Percentiles rank a stretch among this genome's conserved stretches.
These are phyloP conservation scores for Porcisia hertigi DNA, from an alignment of 208 protist genomes.

Conservation along the genomic window DNA sequence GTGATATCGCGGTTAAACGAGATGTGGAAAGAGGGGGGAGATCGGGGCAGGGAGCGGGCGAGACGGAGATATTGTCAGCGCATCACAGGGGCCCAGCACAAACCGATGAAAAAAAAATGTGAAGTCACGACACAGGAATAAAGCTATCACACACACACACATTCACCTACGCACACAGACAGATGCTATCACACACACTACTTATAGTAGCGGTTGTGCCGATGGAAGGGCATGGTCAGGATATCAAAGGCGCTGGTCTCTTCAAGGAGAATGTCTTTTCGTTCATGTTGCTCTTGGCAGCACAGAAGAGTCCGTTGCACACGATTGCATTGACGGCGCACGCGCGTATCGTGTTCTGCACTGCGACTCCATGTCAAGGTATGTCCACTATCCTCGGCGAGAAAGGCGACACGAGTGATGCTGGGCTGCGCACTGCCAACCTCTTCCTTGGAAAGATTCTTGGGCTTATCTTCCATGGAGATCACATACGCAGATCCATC, in stretches of 20 bases:
- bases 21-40: background rate
- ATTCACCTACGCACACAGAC: background rate
- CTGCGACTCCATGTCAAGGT: constrained; percentile 17
- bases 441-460: no score
- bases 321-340: constrained; percentile 13
- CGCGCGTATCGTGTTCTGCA: constrained; percentile 7
- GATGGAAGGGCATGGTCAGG: background rate
- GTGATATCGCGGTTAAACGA: background rate
- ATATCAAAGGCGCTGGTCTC: constrained; percentile 12
- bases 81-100: background rate
- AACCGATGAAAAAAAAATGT: background rate
- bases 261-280: constrained; percentile 9
- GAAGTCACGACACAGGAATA: background rate
- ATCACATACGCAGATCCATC: background rate
- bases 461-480: background rate
- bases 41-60: no score
- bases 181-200: background rate
- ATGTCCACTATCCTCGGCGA: constrained; percentile 22
- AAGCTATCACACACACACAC: background rate
- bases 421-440: constrained; percentile 2
- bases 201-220: background rate
- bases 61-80: background rate
- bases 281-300: constrained; percentile 26
- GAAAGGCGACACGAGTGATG: background rate
- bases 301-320: constrained; percentile 17